Percentiles rank a stretch among this genome's conserved stretches.
Evolutionary conservation across 768 basidiomycete genomes (phyloP).

Genomic region (Pisolithus marmoratus): DNA sequence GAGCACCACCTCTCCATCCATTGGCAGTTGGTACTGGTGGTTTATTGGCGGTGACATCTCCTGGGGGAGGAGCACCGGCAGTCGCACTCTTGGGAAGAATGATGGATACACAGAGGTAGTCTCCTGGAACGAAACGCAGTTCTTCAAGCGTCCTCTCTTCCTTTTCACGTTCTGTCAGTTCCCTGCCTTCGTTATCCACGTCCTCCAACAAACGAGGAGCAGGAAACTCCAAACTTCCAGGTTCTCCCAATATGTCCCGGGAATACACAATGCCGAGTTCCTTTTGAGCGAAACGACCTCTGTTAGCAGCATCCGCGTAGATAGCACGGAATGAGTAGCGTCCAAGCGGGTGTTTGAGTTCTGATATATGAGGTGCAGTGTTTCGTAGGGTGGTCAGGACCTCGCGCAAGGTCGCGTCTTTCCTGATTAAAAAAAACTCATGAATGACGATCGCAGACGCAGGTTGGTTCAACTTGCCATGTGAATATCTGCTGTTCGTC

Average conservation of each 20-base stretch:
- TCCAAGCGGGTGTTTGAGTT: conserved; percentile 77
- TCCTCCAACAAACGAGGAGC: conserved; percentile 62
- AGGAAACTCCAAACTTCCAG: conserved; percentile 51
- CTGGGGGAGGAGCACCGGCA: conserved; percentile 37
- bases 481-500: conserved; percentile 83
- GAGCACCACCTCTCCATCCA: conserved; percentile 31
- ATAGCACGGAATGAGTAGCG: conserved; percentile 78
- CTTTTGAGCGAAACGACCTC: conserved; percentile 68
- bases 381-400: conserved; percentile 73
- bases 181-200: conserved; percentile 26
- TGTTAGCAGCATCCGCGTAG: conserved; percentile 67
- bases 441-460: not conserved
- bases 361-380: conserved; percentile 57
- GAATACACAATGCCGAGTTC: conserved; percentile 80
- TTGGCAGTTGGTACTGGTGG: conserved; percentile 29
- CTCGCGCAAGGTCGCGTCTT: conserved; percentile 76
- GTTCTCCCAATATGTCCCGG: conserved; percentile 79
- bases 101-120: conserved; percentile 72
- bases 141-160: conserved; percentile 75
- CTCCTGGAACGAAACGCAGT: conserved; percentile 74
- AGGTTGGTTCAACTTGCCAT: conserved; percentile 43
- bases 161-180: conserved; percentile 40
- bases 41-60: conserved; percentile 37
- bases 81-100: conserved; percentile 59
- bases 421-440: conserved; percentile 42